phyloP scores from a whole-genome alignment of 176 grass and related monocot genomes.

The Oryza australiensis region DNA sequence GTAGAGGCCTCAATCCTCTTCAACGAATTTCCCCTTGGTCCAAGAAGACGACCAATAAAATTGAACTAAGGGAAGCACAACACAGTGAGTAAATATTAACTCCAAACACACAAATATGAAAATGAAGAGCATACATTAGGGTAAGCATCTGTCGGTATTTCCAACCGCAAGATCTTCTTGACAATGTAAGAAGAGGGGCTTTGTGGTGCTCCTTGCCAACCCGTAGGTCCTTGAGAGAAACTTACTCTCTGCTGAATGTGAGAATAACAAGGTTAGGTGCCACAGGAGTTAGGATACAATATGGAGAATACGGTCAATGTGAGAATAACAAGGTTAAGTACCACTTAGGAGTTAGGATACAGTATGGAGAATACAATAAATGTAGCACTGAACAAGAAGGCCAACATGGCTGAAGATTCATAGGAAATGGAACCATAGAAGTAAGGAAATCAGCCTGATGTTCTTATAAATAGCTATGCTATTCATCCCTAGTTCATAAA shows the following conservation, averaged over 20 bases:
- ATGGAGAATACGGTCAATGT: slow-evolving; percentile 5
- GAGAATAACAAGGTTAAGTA: too few species aligned
- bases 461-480: slow-evolving; percentile 13
- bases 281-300: neutral
- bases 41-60: slow-evolving; percentile 98
- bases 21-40: slow-evolving; percentile 92
- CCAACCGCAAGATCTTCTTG: slow-evolving; percentile 92
- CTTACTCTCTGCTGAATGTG: slow-evolving; percentile 59
- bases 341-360: too few species aligned
- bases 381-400: neutral
- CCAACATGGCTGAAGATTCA: neutral
- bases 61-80: slow-evolving; percentile 64
- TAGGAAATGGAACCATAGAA: slow-evolving; percentile 1
- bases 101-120: slow-evolving; percentile 26
- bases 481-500: slow-evolving; percentile 7
- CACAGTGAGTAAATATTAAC: slow-evolving; percentile 35
- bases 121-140: slow-evolving; percentile 63
- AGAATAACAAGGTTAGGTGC: slow-evolving; percentile 21
- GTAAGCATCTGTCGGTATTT: slow-evolving; percentile 76
- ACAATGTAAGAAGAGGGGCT: slow-evolving; percentile 76
- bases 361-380: slow-evolving; percentile 14
- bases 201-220: slow-evolving; percentile 78
- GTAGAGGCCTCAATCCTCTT: slow-evolving; percentile 96
- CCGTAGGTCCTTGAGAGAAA: slow-evolving; percentile 60
- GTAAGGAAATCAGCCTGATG: slow-evolving; percentile 7